Evolutionary conservation across 1,284 basidiomycete species (phyloP), one percentile per base, ranked within the genome.

Genomic region (Cerioporus squamosus): DNA sequence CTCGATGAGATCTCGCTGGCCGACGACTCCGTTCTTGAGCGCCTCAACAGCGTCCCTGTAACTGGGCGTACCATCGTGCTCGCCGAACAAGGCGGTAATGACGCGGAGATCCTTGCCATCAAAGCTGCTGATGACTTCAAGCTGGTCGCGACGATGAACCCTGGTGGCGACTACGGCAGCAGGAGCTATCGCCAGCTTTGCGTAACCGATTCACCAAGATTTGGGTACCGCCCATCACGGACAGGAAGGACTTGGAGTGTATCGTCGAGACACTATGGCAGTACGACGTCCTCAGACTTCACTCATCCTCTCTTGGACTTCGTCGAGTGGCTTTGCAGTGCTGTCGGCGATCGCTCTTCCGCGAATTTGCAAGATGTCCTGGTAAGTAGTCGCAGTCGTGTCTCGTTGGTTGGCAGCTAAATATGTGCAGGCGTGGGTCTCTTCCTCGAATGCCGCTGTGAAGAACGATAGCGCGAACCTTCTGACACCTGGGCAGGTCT

Each of bases 91-190:
- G 94, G 95, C 0, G 94, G 94, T 5, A 84, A 83, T 38, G 85
- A 90, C 58, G 79, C 86, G 14, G 88, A 89, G 39, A 80, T 90
- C 61, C 85, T 90, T 20, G 81, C 82, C 15, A 80, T 98, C 47
- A 78, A 75, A 29, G 95, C 94, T 2, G 71, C 79, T 14, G 74
- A 80, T 3, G 75, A 76, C 3, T 99, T 99, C 81, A 91, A 97
- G 71, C 85, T 99, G 39, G 81, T 98, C 0, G 96, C 97, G 1
- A 99, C 97, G 0, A 99, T 99, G 97, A 99, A 99, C 72, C 97
- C 97, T 0, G 97, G 97, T 36, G 97, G 97, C 38, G 97, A 99
- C 72, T 99, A 97, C 68, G 97, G 97, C 40, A 99, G 99, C 99
- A 99, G 73, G 97, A 99, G 72, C 81, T 99, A 3, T 98, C 96